Conservation (phyloP, 2,329 filamentous ascomycete genomes). For the Colletotrichum phormii region DNA sequence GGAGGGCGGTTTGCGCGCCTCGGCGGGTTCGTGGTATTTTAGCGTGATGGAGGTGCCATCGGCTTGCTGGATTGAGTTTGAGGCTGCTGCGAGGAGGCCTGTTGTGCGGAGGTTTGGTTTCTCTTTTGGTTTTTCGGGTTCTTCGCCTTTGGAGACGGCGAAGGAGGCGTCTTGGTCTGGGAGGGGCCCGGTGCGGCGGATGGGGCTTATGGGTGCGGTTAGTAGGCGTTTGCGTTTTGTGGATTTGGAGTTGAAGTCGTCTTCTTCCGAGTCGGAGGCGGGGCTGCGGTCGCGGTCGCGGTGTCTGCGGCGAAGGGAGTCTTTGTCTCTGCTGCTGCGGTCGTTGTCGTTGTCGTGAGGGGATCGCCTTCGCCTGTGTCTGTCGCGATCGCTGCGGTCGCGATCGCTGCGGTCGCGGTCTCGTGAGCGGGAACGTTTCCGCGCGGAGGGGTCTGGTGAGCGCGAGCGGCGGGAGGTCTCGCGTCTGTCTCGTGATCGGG, state of each 20-base stretch:
- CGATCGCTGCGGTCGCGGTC: constrained; percentile 41
- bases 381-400: constrained; percentile 38
- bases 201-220: constrained; percentile 29
- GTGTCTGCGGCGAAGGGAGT: constrained; percentile 9
- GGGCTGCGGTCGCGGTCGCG: constrained; percentile 26
- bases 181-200: constrained; percentile 59
- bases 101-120: constrained; percentile 88
- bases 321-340: constrained; percentile 27
- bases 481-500: constrained; percentile 21
- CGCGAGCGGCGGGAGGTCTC: constrained; percentile 31
- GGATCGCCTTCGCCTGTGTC: constrained; percentile 43
- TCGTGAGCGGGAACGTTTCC: constrained; percentile 31
- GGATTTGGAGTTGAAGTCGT: constrained; percentile 41
- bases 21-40: constrained; percentile 95
- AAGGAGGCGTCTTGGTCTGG: constrained; percentile 72
- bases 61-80: constrained; percentile 79
- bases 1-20: constrained; percentile 87
- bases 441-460: constrained; percentile 23
- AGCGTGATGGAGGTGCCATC: constrained; percentile 82
- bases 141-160: constrained; percentile 63
- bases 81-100: constrained; percentile 86
- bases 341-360: constrained; percentile 32
- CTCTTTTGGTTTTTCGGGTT: constrained; percentile 75
- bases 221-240: constrained; percentile 40
- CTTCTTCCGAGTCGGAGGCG: constrained; percentile 43